These are phyloP conservation scores for Dysphania ambrosioides DNA, from an alignment of 148 eudicot genomes.

Conservation along the genomic window DNA sequence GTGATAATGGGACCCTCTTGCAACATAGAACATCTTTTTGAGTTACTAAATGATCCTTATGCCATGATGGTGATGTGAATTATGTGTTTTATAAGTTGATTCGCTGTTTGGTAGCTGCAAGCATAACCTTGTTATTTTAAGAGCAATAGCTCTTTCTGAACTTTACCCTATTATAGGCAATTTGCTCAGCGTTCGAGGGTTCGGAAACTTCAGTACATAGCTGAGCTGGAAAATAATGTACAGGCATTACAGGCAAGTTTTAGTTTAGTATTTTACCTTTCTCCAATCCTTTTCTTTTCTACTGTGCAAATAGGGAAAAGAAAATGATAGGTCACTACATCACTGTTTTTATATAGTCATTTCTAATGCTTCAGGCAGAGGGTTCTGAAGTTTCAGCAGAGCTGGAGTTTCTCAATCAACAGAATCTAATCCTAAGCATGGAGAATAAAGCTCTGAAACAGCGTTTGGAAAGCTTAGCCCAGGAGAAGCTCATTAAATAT, in stretches of 20 bases:
- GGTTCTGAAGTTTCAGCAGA: constrained; percentile 91
- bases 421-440: constrained; percentile 83
- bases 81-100: neutral
- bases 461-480: constrained; percentile 76
- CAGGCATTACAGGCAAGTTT: constrained; percentile 78
- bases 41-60: neutral
- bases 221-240: constrained; percentile 89
- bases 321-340: neutral
- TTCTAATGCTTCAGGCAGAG: constrained; percentile 58
- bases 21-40: neutral
- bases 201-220: constrained; percentile 92
- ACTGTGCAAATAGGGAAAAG: neutral
- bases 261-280: neutral
- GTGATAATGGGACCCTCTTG: constrained; percentile 3
- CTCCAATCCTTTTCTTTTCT: neutral
- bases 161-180: constrained; percentile 55
- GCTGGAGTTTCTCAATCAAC: constrained; percentile 95
- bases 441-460: constrained; percentile 96
- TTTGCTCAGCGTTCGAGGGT: constrained; percentile 98
- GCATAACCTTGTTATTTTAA: neutral
- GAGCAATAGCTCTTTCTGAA: constrained; percentile 4
- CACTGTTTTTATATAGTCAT: neutral
- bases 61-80: constrained; percentile 1
- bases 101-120: neutral
- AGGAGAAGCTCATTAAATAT: constrained; percentile 89